Conservation (phyloP, 2,329 filamentous ascomycete genomes). For the Fonsecaea pedrosoi region DNA sequence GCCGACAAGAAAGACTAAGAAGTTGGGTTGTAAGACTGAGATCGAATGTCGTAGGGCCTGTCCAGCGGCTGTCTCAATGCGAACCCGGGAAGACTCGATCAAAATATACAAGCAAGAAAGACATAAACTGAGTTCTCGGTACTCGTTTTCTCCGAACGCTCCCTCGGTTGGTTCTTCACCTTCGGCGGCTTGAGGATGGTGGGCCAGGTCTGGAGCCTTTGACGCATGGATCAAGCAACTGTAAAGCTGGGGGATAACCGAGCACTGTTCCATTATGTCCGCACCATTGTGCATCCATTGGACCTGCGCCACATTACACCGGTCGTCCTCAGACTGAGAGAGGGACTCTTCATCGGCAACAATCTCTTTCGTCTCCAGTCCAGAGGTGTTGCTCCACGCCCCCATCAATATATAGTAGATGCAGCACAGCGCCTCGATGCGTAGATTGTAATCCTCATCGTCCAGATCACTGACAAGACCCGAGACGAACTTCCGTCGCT, state of each 20-base stretch:
- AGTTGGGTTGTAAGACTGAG: slow-evolving; percentile 35
- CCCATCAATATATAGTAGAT: slow-evolving; percentile 67
- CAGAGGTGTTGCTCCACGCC: slow-evolving; percentile 72
- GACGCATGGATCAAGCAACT: slow-evolving; percentile 49
- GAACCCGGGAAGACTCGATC: slow-evolving; percentile 37
- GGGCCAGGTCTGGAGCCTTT: slow-evolving; percentile 43
- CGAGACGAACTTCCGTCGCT: slow-evolving; percentile 50
- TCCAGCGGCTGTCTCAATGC: slow-evolving; percentile 26
- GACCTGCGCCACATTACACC: slow-evolving; percentile 57
- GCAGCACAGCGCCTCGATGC: slow-evolving; percentile 55
- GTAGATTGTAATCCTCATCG: slow-evolving; percentile 48
- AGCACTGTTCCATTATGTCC: slow-evolving; percentile 47
- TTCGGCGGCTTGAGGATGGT: slow-evolving; percentile 8
- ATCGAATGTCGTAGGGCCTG: slow-evolving; percentile 30
- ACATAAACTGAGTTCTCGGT: slow-evolving; percentile 38
- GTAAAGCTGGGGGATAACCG: slow-evolving; percentile 47
- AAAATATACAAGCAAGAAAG: slow-evolving; percentile 40
- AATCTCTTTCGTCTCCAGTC: slow-evolving; percentile 43
- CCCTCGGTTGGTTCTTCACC: slow-evolving; percentile 31
- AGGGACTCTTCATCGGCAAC: slow-evolving; percentile 41
- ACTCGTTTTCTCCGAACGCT: slow-evolving; percentile 38
- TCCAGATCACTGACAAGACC: slow-evolving; percentile 48
- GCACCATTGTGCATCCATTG: slow-evolving; percentile 55
- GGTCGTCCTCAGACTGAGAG: slow-evolving; percentile 50
- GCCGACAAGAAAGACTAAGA: slow-evolving; percentile 37